Base-by-base conservation (phyloP, 208 protist genomes). In the Paratrypanosoma confusum region DNA sequence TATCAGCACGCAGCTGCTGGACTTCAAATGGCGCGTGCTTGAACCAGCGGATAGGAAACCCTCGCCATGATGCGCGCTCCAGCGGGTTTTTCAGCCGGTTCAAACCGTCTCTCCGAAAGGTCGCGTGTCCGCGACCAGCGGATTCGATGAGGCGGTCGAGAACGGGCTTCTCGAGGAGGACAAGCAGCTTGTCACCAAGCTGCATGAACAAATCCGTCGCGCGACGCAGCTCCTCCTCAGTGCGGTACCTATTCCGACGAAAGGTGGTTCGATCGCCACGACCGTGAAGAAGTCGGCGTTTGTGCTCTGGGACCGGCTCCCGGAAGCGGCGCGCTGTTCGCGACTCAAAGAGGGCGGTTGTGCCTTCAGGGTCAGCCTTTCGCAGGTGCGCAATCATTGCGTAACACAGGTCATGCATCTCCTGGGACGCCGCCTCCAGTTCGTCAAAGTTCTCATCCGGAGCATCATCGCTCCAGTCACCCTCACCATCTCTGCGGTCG, bases 21-120 rank as follows among this genome's bases (percentile, higher is more conserved):
- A 93, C 75, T 42, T 93, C 84, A 43, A 89, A 93, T 0, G 84
- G 84, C 2, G 84, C 76, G 48, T 93, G 84, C 36, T 85, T 86
- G 45, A 72, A 93, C 80, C 81, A 87, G 1, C 70, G 62, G 38
- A 86, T 65, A 13, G 80, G 80, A 36, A 93, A 93, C 7, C 57
- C 67, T 7, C 81, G 67, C 79, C 80, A 93, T 28, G 47, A 71
- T 3, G 73, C 75, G 3, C 66, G 57, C 20, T 80, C 71, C 31
- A 93, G 20, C 18, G 31, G 59, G 0, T 56, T 49, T 16, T 60
- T 50, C 38, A 70, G 68, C 31, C 39, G 44, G 36, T 90, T 60
- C 17, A 93, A 49, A 3, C 84, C 84, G 23, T 93, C 84, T 14
- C 45, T 47, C 22, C 84, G 59, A 44, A 69, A 40, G 20, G 87